A percentile compares a stretch with the other conserved stretches of the same genome.
These are phyloP conservation scores for Tricholoma terreum DNA, from an alignment of 768 basidiomycete species.

Conservation along the genomic window DNA sequence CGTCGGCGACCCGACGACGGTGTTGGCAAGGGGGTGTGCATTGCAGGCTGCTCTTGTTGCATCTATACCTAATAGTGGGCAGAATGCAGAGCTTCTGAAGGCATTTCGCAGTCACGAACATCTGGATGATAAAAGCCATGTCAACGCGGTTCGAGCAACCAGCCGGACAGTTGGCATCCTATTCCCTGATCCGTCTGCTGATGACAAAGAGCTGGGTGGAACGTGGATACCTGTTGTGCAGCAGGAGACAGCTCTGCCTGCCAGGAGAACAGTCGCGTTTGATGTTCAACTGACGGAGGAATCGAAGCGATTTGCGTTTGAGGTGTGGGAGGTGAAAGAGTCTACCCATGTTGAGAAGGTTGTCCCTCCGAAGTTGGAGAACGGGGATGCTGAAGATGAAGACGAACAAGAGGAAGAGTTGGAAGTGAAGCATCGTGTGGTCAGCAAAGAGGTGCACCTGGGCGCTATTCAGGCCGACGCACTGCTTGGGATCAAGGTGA, in stretches of 20 bases:
- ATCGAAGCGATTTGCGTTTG: slow-evolving; percentile 54
- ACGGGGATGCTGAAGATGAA: slow-evolving; percentile 48
- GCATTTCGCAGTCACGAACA: slow-evolving; percentile 40
- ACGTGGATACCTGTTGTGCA: slow-evolving; percentile 63
- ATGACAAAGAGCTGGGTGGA: slow-evolving; percentile 50
- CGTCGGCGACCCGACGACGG: slow-evolving; percentile 74
- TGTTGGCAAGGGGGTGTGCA: slow-evolving; percentile 75
- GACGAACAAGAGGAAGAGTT: slow-evolving; percentile 60
- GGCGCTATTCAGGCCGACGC: slow-evolving; percentile 41
- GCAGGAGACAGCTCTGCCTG: slow-evolving; percentile 73
- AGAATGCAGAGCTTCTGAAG: slow-evolving; percentile 46
- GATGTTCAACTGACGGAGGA: slow-evolving; percentile 48
- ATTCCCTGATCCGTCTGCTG: slow-evolving; percentile 48
- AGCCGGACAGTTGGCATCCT: slow-evolving; percentile 62
- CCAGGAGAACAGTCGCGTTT: slow-evolving; percentile 55
- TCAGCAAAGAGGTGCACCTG: slow-evolving; percentile 53
- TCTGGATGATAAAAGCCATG: slow-evolving; percentile 19
- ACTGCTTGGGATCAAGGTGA: slow-evolving; percentile 38
- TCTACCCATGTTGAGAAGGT: slow-evolving; percentile 61
- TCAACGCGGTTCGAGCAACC: slow-evolving; percentile 51
- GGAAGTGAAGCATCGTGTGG: slow-evolving; percentile 60
- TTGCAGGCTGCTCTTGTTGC: slow-evolving; percentile 66
- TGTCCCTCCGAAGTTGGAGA: slow-evolving; percentile 41
- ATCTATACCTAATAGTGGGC: slow-evolving; percentile 41
- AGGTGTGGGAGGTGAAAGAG: slow-evolving; percentile 78